These are phyloP conservation scores for Chalara sp. DNA, from an alignment of 2,329 filamentous ascomycete genomes.

Conservation along the genomic window DNA sequence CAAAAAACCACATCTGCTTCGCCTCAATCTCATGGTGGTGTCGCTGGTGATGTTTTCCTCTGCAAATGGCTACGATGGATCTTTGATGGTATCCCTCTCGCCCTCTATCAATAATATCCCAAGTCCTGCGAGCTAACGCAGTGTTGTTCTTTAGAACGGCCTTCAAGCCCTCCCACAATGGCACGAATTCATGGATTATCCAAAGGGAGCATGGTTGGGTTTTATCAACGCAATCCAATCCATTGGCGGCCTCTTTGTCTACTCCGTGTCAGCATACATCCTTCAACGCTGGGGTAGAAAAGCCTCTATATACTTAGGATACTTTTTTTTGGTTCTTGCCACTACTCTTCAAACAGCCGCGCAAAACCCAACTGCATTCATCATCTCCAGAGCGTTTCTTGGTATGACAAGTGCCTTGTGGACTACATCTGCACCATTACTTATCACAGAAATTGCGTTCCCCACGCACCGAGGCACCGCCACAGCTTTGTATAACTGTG, in stretches of 20 bases:
- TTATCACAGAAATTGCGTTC: slow-evolving; percentile 12
- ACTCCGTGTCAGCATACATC: not conserved
- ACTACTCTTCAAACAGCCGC: slow-evolving; percentile 33
- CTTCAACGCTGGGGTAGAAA: slow-evolving; percentile 9
- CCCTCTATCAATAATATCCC: too few species aligned
- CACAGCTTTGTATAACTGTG: slow-evolving; percentile 16
- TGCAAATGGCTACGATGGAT: slow-evolving; percentile 40
- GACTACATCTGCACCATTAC: slow-evolving; percentile 4
- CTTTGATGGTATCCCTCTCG: slow-evolving; percentile 22
- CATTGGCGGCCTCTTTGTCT: not conserved
- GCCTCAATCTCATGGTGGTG: too few species aligned
- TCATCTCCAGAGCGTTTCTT: slow-evolving; percentile 27
- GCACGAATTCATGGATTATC: slow-evolving; percentile 22
- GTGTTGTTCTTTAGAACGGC: slow-evolving; percentile 22
- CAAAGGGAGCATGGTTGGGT: not conserved
- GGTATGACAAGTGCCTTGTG: slow-evolving; percentile 21
- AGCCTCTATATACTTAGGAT: slow-evolving; percentile 1
- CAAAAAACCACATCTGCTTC: too few species aligned
- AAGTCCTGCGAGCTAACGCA: too few species aligned
- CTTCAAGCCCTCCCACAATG: slow-evolving; percentile 35
- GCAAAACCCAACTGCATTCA: slow-evolving; percentile 14
- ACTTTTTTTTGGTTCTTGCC: slow-evolving; percentile 33
- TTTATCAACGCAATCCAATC: not conserved
- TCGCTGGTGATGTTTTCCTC: not conserved
- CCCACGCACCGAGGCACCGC: slow-evolving; percentile 11